Evolutionary conservation across 257 asterid species (phyloP), one percentile per base, ranked within the genome.

Genomic region (Lycium ferocissimum): DNA sequence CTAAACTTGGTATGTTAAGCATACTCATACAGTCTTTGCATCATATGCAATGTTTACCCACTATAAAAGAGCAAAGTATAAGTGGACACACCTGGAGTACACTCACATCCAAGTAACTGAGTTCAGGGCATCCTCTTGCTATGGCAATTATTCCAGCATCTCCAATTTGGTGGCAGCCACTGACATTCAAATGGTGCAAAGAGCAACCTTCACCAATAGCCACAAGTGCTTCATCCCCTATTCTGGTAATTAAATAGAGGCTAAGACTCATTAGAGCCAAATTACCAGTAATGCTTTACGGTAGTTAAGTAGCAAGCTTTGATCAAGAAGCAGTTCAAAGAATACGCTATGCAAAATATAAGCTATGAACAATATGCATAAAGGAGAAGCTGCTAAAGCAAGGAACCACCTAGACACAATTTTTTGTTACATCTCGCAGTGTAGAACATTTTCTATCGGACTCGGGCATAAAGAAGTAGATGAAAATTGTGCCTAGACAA

Each of bases 201-300:
- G 96, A 93, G 90, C 97, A 95, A 86, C 99, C 98, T 86, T 89
- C 91, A 81, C 97, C 97, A 58, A 96, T 88, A 58, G 99, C 90
- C 84, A 93, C 83, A 78, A 96, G 87, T 76, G 96, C 98, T 75
- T 91, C 97, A 57, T 96, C 92, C 69, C 96, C 98, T 40, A 96
- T 90, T 93, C 99, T 96, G 93, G 83, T 66, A 81, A 86, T 83
- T 47, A 82, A 58, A 73, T 53, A 87, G 78, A 38, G 85, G 79
- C 58, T 6, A 47, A 73, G 67, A 80, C 83, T 83, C 8, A 15
- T 83, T 17, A 22, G 67, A 86, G 75, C 22, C 51, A 85, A 33
- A 53, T 35, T 33, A 76, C 22, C 49, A 1, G 65, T 51, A 76
- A 76, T 4, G 18, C 20, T 26, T 26, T 26, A 26, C 1, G 7